A percentile compares a stretch with the other conserved stretches of the same genome.
These are phyloP conservation scores for Linderina pennispora DNA, from an alignment of 192 early-diverging fungal genomes.

Conservation along the genomic window DNA sequence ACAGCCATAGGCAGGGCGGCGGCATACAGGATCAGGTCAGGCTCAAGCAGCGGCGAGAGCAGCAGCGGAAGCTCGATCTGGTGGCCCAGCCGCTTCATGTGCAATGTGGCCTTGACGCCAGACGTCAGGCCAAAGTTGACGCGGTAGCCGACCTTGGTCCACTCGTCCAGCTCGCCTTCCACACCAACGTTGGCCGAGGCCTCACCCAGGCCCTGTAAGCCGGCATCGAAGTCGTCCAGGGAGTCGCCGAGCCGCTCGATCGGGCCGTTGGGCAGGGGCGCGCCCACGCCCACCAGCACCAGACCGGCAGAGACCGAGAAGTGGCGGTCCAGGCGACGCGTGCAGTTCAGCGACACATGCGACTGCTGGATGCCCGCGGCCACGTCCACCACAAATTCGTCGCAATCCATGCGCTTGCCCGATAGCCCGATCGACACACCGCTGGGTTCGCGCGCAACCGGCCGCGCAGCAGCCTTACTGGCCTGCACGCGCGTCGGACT, in stretches of 20 bases:
- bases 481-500: conserved; percentile 6
- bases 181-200: conserved; percentile 7
- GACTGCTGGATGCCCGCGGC: conserved; percentile 9
- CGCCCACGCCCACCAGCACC: conserved; percentile 5
- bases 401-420: not conserved
- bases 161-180: conserved; percentile 6
- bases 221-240: not conserved
- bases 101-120: conserved; percentile 55
- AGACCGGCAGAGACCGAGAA: conserved; percentile 12
- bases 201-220: conserved; percentile 8
- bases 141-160: conserved; percentile 51
- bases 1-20: conserved; percentile 49
- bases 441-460: conserved; percentile 9
- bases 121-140: conserved; percentile 55
- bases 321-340: conserved; percentile 15
- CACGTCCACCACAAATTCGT: conserved; percentile 6
- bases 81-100: conserved; percentile 63
- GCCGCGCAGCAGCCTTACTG: not conserved
- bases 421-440: conserved; percentile 12
- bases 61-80: conserved; percentile 59
- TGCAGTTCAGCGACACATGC: conserved; percentile 10
- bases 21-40: conserved; percentile 49
- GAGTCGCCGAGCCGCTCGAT: conserved; percentile 2
- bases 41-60: conserved; percentile 53
- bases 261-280: not conserved